Base-by-base conservation (phyloP, 2,329 filamentous ascomycete genomes). In the Phoma herbarum region DNA sequence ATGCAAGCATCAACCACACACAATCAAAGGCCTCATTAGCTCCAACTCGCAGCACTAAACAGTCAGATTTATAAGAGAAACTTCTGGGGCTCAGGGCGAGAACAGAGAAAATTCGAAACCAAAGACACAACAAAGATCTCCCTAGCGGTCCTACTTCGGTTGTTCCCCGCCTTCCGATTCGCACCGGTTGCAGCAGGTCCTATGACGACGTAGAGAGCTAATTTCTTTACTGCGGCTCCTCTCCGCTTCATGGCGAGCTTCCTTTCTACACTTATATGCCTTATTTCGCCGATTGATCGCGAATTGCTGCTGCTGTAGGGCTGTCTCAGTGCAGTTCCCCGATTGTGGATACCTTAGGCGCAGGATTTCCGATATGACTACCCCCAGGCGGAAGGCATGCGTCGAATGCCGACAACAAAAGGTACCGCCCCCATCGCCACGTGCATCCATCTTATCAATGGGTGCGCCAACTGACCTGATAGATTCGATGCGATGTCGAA, bases 401-500 rank as follows among this genome's bases (percentile, higher is more conserved):
- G 73, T 76, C 28, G 74, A 76, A 58, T 76, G 74, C 57, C 67
- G 74, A 45, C 74, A 76, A 60, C 74, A 76, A 66, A 76, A 76
- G 69, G 74, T 75, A 73, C 44, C 10, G 39, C 51, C 39, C 50
- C 37, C 55, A 23, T 45, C 31, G 16, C 43, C 37, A 54, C 52
- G 22, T 45, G 23, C 26, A 29, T 23, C 29, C 42, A 60, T 43
- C 41, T 16, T 44, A 25, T 48, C 31, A 44, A 57, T 28, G 51
- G 28, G 45, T 16, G 42, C 22, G 25, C 58, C 49, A 31, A 48
- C 65, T 72, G 54, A 71, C 52, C 18, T 9, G 61, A 22, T 56
- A 76, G 74, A 76, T 76, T 49, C 72, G 73, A 60, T 76, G 74
- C 65, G 73, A 76, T 70, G 74, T 76, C 41, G 73, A 76, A 61